Conservation (phyloP, 2,329 filamentous ascomycete species). For the Venturia nashicola region DNA sequence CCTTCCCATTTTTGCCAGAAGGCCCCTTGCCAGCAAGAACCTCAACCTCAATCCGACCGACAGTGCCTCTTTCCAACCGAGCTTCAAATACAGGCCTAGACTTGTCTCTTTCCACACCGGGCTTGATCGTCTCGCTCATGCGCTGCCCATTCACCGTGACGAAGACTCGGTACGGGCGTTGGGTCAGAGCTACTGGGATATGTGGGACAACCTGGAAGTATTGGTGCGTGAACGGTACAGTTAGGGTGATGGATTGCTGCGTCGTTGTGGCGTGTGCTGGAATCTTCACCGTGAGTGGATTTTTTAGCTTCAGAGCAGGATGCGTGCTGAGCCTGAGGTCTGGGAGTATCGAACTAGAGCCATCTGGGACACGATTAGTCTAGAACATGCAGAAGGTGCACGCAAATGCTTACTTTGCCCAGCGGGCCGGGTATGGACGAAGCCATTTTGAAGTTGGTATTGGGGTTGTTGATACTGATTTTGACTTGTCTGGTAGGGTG, state of each 20-base stretch:
- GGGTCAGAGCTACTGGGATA: conserved; percentile 49
- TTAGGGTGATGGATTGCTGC: conserved; percentile 62
- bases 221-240: conserved; percentile 53
- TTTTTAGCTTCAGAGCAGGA: conserved; percentile 48
- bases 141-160: conserved; percentile 55
- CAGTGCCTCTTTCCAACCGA: conserved; percentile 53
- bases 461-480: conserved; percentile 15
- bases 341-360: conserved; percentile 52
- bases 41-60: conserved; percentile 70
- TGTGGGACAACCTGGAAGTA: conserved; percentile 60
- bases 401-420: conserved; percentile 33
- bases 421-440: conserved; percentile 22
- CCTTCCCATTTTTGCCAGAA: conserved; percentile 29
- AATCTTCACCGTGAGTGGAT: conserved; percentile 51
- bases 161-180: conserved; percentile 65
- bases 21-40: conserved; percentile 41
- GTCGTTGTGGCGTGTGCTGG: conserved; percentile 52
- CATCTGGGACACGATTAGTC: conserved; percentile 24
- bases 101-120: conserved; percentile 31
- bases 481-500: conserved; percentile 17
- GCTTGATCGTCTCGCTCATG: conserved; percentile 37
- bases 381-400: conserved; percentile 13
- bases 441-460: conserved; percentile 15
- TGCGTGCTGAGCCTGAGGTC: conserved; percentile 57
- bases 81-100: conserved; percentile 64